These are phyloP conservation scores for Boletus hoseneyae DNA, from an alignment of 1,284 basidiomycete genomes.

Conservation along the genomic window DNA sequence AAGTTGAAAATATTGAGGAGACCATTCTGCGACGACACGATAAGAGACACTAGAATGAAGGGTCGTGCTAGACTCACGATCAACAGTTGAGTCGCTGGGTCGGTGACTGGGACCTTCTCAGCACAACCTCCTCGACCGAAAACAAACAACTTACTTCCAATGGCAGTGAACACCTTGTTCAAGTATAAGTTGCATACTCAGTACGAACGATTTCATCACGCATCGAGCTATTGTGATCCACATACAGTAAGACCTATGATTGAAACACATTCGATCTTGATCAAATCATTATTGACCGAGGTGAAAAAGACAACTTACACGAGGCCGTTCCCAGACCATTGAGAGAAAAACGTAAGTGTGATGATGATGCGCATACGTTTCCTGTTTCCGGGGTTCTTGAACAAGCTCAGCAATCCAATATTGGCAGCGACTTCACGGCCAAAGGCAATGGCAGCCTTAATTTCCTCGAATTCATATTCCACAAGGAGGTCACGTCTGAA, in stretches of 20 bases:
- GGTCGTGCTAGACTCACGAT: constrained; percentile 31
- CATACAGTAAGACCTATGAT: constrained; percentile 1
- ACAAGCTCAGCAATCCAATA: constrained; percentile 57
- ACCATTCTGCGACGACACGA: constrained; percentile 38
- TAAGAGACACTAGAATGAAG: neutral
- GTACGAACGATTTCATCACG: neutral
- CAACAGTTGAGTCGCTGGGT: constrained; percentile 42
- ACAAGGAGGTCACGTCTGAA: constrained; percentile 62
- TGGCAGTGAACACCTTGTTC: constrained; percentile 59
- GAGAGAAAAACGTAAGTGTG: constrained; percentile 66
- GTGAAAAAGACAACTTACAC: constrained; percentile 51
- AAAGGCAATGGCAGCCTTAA: constrained; percentile 64
- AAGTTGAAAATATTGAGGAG: constrained; percentile 55
- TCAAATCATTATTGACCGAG: neutral
- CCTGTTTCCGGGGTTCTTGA: constrained; percentile 58
- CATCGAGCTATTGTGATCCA: neutral
- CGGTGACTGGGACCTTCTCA: constrained; percentile 9
- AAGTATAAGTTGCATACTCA: constrained; percentile 30
- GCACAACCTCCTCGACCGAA: neutral
- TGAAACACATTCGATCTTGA: neutral
- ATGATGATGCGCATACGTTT: constrained; percentile 66
- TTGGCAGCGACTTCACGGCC: constrained; percentile 53
- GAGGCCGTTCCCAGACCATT: constrained; percentile 73
- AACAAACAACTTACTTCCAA: neutral
- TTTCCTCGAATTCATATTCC: constrained; percentile 70